Evolutionary conservation across 2,329 filamentous ascomycete species (phyloP), one percentile per base, ranked within the genome.

Genomic region (Pleoardoris graminearum): DNA sequence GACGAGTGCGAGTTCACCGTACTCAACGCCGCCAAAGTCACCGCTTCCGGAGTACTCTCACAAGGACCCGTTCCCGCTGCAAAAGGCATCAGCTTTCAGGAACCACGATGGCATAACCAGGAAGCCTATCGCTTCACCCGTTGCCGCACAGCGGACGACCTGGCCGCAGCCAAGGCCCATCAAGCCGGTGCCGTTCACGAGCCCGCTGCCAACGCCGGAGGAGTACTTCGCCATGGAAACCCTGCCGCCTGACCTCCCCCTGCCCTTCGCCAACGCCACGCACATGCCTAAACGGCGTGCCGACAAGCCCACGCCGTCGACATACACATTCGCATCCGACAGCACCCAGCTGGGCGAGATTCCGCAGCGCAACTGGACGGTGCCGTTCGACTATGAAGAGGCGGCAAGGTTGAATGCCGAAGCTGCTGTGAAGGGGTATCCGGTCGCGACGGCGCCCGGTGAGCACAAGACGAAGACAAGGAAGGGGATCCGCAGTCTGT

Each of bases 281-380:
- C 55, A 54, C 7, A 42, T 62, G 10, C 68, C 72, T 22, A 60
- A 67, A 50, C 44, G 44, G 8, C 32, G 44, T 6, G 54, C 67
- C 7, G 70, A 75, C 36, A 72, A 72, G 43, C 48, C 57, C 0
- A 76, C 73, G 2, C 73, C 69, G 6, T 77, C 73, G 7, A 69
- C 66, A 32, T 76, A 76, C 50, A 78, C 76, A 1, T 73, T 77
- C 49, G 72, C 75, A 4, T 76, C 75, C 10, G 74, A 74, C 17
- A 76, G 75, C 60, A 80, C 77, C 3, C 78, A 78, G 61, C 65
- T 80, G 7, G 77, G 77, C 37, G 77, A 79, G 57, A 79, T 80
- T 5, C 77, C 77, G 4, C 63, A 77, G 62, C 68, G 73, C 32
- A 70, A 72, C 41, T 79, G 77, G 77, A 66, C 69, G 0, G 66